Evolutionary conservation across 371 early-diverging fungal species (phyloP).

Genomic region (Mucor irregularis): DNA sequence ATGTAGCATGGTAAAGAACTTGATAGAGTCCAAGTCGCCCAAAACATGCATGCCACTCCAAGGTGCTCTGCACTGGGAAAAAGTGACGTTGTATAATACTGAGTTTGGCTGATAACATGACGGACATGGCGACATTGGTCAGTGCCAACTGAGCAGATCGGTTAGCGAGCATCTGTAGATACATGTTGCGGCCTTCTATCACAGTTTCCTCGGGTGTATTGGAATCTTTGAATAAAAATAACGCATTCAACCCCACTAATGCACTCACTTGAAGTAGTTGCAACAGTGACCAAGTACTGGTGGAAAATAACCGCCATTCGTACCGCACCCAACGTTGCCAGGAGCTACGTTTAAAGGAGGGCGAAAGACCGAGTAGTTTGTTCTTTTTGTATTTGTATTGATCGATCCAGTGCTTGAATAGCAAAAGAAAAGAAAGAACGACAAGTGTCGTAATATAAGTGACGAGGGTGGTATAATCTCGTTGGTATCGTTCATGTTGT

Average conservation of each 20-base stretch:
- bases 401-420: conserved; percentile 1
- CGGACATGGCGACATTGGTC: conserved; percentile 28
- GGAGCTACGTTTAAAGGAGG: not conserved
- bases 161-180: conserved; percentile 30
- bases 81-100: conserved; percentile 19
- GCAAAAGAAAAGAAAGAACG: not conserved
- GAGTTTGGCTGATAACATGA: conserved; percentile 32
- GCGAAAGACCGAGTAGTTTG: not conserved
- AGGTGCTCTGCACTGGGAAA: conserved; percentile 9
- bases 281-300: not conserved
- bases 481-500: conserved; percentile 13
- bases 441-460: not conserved
- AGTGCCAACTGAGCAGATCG: conserved; percentile 38
- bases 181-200: conserved; percentile 5
- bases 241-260: conserved; percentile 2
- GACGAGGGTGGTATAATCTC: conserved; percentile 17
- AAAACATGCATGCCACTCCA: conserved; percentile 42
- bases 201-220: not conserved
- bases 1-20: conserved; percentile 33
- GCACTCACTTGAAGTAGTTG: not conserved
- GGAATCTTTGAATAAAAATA: not conserved
- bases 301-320: conserved; percentile 3
- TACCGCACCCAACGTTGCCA: not conserved
- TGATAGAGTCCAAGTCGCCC: conserved; percentile 22
- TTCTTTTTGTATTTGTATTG: not conserved